A percentile compares a stretch with the other conserved stretches of the same genome.
phyloP scores from a whole-genome alignment of 1,139 yeast species.

The Yamadazyma taylorii region DNA sequence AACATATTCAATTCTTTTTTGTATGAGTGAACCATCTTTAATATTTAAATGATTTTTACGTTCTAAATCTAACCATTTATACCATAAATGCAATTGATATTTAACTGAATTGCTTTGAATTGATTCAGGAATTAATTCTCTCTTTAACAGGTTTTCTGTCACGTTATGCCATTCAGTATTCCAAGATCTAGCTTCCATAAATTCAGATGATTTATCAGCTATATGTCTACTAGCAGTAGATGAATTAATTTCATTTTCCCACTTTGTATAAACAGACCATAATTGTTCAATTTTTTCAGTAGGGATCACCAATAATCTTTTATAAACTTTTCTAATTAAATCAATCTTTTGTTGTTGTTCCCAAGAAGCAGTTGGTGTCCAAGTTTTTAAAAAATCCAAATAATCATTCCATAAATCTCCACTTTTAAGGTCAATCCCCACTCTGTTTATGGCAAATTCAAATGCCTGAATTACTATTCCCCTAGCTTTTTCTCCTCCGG shows the following conservation, averaged over 20 bases:
- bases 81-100: slow-evolving; percentile 59
- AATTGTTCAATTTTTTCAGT: slow-evolving; percentile 69
- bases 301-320: slow-evolving; percentile 70
- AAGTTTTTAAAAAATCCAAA: slow-evolving; percentile 70
- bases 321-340: slow-evolving; percentile 71
- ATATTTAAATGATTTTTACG: slow-evolving; percentile 65
- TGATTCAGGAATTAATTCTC: slow-evolving; percentile 38
- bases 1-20: slow-evolving; percentile 68
- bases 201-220: slow-evolving; percentile 80
- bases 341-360: slow-evolving; percentile 85
- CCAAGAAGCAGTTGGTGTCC: slow-evolving; percentile 82
- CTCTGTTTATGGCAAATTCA: slow-evolving; percentile 76
- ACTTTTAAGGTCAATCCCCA: slow-evolving; percentile 75
- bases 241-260: slow-evolving; percentile 78
- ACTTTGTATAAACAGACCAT: slow-evolving; percentile 80
- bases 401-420: slow-evolving; percentile 82
- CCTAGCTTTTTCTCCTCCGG: slow-evolving; percentile 85
- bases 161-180: slow-evolving; percentile 67
- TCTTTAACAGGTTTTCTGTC: slow-evolving; percentile 42
- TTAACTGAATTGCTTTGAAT: slow-evolving; percentile 18
- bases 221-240: slow-evolving; percentile 83
- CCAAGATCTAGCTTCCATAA: slow-evolving; percentile 85
- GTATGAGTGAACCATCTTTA: slow-evolving; percentile 45
- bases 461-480: slow-evolving; percentile 77
- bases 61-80: slow-evolving; percentile 80